Evolutionary conservation across 2,329 filamentous ascomycete species (phyloP).

Genomic region (Aspergillus sp.): DNA sequence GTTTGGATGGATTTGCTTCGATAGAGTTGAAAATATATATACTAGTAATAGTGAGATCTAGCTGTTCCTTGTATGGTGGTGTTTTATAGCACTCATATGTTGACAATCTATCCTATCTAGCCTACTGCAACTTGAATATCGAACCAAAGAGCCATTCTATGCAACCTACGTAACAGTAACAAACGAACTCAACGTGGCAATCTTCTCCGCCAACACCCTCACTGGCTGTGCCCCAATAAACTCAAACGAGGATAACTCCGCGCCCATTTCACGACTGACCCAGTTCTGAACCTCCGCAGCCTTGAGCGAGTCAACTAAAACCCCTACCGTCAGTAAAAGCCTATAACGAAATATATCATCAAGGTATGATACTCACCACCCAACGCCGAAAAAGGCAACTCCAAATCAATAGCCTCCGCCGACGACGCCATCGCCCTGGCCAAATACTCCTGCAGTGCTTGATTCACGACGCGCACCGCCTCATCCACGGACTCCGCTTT

Average conservation of each 20-base stretch:
- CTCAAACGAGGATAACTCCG: slow-evolving; percentile 25
- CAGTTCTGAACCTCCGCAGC: slow-evolving; percentile 26
- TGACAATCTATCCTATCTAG: no score
- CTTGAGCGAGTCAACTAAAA: slow-evolving; percentile 24
- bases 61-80: no score
- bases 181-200: slow-evolving; percentile 21
- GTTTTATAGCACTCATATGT: no score
- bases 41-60: no score
- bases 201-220: slow-evolving; percentile 23
- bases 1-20: no score
- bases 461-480: not conserved
- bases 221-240: slow-evolving; percentile 25
- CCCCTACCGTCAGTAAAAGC: not conserved
- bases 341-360: no score
- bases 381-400: slow-evolving; percentile 24
- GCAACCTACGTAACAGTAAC: not conserved
- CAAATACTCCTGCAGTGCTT: slow-evolving; percentile 21
- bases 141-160: no score
- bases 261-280: slow-evolving; percentile 23
- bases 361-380: slow-evolving; percentile 9
- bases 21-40: no score
- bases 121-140: no score
- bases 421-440: slow-evolving; percentile 25
- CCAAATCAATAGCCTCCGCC: slow-evolving; percentile 22
- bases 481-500: not conserved